A percentile compares a stretch with the other conserved stretches of the same genome.
phyloP scores from a whole-genome alignment of 225 moss, liverwort and hornwort genomes.

The Straminergon stramineum region DNA sequence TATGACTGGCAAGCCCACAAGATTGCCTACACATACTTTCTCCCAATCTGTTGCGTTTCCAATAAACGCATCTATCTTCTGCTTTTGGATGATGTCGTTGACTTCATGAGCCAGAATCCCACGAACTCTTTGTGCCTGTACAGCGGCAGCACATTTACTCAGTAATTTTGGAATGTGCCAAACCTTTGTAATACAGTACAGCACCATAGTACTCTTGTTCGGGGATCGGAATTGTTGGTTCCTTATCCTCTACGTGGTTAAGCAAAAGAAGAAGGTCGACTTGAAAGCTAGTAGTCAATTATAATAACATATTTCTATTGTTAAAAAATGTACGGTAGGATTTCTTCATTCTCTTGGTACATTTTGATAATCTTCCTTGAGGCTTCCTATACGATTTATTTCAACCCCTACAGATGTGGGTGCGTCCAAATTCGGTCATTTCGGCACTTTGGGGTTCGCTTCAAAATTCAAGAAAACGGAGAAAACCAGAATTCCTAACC shows the following conservation, averaged over 20 bases:
- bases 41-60: conserved; percentile 72
- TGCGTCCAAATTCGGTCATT: not conserved
- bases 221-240: not conserved
- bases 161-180: not conserved
- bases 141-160: not conserved
- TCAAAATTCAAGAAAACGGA: not conserved
- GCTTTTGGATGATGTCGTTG: conserved; percentile 5
- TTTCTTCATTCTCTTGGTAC: not conserved
- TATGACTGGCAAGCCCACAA: conserved; percentile 33
- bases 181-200: not conserved
- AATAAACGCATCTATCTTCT: conserved; percentile 53
- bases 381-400: not conserved
- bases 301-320: not conserved
- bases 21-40: conserved; percentile 47
- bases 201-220: not conserved
- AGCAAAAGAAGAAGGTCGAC: not conserved
- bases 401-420: not conserved
- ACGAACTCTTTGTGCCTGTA: conserved; percentile 55
- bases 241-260: not conserved
- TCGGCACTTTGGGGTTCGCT: not conserved
- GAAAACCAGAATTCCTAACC: conserved; percentile 9
- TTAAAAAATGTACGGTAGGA: no score
- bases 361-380: not conserved
- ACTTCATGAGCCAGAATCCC: conserved; percentile 37
- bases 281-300: not conserved